Evolutionary conservation across 1,284 basidiomycete species (phyloP), one percentile per base, ranked within the genome.

Genomic region (Cutaneotrichosporon sp.): DNA sequence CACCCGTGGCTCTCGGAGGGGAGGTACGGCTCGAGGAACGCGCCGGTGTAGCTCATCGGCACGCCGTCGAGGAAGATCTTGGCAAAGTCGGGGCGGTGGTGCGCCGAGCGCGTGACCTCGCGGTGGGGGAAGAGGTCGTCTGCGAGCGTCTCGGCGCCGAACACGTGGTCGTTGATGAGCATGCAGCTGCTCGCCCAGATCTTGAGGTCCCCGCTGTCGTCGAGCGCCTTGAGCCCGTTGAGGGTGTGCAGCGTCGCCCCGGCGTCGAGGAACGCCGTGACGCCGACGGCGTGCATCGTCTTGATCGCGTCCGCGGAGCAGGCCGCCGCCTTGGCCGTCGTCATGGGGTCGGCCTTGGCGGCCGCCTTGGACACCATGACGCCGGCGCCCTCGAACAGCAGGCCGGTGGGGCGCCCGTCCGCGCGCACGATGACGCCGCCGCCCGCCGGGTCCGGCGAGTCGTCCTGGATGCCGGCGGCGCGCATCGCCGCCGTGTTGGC

Each of bases 51-150:
- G 24, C 27, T 31, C 46, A 49, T 49, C 34, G 56, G 56, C 24
- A 57, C 56, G 20, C 56, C 56, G 46, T 57, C 56, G 22, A 57
- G 46, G 56, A 57, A 57, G 34, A 57, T 57, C 47, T 57, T 57
- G 46, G 56, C 56, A 29, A 57, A 57, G 56, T 57, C 56, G 16
- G 56, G 56, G 7, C 56, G 18, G 34, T 57, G 56, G 33, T 38
- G 56, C 16, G 14, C 4, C 2, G 43, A 24, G 16, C 56, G 33
- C 4, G 49, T 49, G 5, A 20, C 20, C 16, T 50, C 46, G 31
- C 46, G 47, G 11, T 50, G 33, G 34, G 33, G 29, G 46, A 57
- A 57, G 14, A 57, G 47, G 20, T 25, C 56, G 0, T 36, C 13
- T 10, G 47, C 56, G 18, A 57, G 56, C 24, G 27, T 22, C 45